A percentile compares a stretch with the other conserved stretches of the same genome.
These are phyloP conservation scores for Achlya hypogyna DNA, from an alignment of 352 stramenopile genomes.

Conservation along the genomic window DNA sequence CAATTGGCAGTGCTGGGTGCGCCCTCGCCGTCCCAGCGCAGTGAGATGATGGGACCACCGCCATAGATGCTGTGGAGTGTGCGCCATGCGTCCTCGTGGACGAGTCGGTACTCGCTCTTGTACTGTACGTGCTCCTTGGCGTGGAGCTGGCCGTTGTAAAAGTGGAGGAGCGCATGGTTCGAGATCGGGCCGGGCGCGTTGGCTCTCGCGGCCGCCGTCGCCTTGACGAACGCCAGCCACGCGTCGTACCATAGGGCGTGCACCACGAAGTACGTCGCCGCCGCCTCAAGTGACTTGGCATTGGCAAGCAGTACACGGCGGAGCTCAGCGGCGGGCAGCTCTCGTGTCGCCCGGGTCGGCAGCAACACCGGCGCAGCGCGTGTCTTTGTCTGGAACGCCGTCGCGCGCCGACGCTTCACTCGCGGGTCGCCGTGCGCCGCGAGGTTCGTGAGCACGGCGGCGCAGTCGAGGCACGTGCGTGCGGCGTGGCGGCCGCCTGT, in stretches of 20 bases:
- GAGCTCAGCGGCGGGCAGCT: not conserved
- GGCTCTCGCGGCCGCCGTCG: not conserved
- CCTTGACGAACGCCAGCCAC: not conserved
- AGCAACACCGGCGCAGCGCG: not conserved
- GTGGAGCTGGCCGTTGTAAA: constrained; percentile 9
- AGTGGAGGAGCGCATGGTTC: constrained; percentile 13
- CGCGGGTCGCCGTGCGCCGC: constrained; percentile 1
- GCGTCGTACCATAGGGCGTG: not conserved
- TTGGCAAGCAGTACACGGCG: not conserved
- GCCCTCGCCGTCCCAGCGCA: not conserved
- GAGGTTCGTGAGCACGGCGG: not conserved
- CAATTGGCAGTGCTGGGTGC: not conserved
- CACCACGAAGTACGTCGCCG: not conserved
- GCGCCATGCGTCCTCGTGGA: not conserved
- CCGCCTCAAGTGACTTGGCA: not conserved
- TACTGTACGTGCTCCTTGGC: not conserved
- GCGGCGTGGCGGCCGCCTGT: not conserved
- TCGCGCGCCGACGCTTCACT: not conserved
- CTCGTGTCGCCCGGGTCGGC: not conserved
- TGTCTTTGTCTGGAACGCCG: not conserved
- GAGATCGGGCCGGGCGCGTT: not conserved
- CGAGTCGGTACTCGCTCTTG: not conserved
- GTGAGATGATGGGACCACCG: constrained; percentile 6
- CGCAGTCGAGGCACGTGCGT: constrained; percentile 2
- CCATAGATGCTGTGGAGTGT: constrained; percentile 1